Evolutionary conservation across 371 early-diverging fungal species (phyloP), one percentile per base, ranked within the genome.

Genomic region (Lichtheimia ramosa): DNA sequence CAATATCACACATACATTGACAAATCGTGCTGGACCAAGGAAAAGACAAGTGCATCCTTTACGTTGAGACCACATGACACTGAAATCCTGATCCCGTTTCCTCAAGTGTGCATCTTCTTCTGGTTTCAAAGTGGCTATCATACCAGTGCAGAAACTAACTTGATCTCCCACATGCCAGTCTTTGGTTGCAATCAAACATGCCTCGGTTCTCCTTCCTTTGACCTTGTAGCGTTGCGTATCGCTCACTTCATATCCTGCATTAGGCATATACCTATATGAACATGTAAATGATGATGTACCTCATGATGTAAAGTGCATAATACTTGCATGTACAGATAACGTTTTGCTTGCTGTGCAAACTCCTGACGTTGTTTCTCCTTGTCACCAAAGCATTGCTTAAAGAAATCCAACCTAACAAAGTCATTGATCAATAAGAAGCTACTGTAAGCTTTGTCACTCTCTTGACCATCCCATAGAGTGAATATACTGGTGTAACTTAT

Each of bases 11-110:
- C 73, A 61, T 77, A 81, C 81, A 64, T 97, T 96, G 18, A 93
- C 92, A 72, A 97, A 96, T 7, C 98, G 84, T 2, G 93, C 97
- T 25, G 98, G 98, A 5, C 98, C 98, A n/a, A 95, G 77, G 57
- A 96, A 92, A 18, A 96, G 70, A 56, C 92, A 92, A 70, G 85
- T 87, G 59, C 81, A 75, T 10, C 84, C 84, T 49, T 84, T 80
- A 25, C 89, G 79, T 23, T 84, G 82, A 21, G 92, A 90, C 73
- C 82, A 91, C 83, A 97, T 92, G 62, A 97, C 90, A 58, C 89
- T 89, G 63, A 96, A 96, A 69, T 97, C 96, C 10, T 87, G 79
- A 15, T 79, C 71, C 18, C 78, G 78, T 43, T 83, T 79, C 56
- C 83, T 84, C 43, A 96, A 77, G 28, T 81, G 69, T 40, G 77